Evolutionary conservation across 768 basidiomycete species (phyloP).

Genomic region (Russula dissimulans): DNA sequence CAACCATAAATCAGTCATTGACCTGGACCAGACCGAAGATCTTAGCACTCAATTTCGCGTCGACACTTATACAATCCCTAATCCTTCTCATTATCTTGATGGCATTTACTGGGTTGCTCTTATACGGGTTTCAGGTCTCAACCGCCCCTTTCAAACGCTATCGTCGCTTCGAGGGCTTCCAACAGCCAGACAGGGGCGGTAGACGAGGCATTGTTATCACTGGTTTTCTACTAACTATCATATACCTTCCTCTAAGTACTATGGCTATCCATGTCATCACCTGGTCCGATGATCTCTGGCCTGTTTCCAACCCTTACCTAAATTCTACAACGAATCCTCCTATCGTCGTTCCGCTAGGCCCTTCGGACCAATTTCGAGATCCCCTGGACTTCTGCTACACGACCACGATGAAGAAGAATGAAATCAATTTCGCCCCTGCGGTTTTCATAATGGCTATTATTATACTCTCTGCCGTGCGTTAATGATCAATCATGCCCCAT

Average conservation of each 20-base stretch:
- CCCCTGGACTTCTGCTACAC: conserved; percentile 71
- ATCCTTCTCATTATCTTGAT: conserved; percentile 53
- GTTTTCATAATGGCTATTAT: conserved; percentile 49
- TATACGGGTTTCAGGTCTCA: conserved; percentile 50
- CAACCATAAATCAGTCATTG: background rate
- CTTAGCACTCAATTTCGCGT: conserved; percentile 64
- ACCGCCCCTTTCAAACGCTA: conserved; percentile 42
- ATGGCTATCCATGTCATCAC: conserved; percentile 68
- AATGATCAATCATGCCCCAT: background rate
- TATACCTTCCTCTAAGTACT: conserved; percentile 72
- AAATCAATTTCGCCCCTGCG: conserved; percentile 59
- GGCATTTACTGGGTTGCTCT: conserved; percentile 39
- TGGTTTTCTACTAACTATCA: conserved; percentile 55
- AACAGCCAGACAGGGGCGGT: conserved; percentile 33
- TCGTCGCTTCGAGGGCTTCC: conserved; percentile 45
- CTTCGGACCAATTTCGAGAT: conserved; percentile 45
- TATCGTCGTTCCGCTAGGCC: conserved; percentile 42
- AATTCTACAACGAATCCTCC: conserved; percentile 48
- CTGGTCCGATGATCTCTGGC: conserved; percentile 74
- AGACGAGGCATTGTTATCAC: conserved; percentile 49
- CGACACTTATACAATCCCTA: conserved; percentile 49
- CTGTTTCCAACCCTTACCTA: conserved; percentile 56
- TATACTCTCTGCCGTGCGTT: conserved; percentile 43
- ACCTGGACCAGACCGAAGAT: conserved; percentile 50
- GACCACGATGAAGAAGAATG: conserved; percentile 62